Percentiles rank a stretch among this genome's conserved stretches.
Evolutionary conservation across 148 eudicot genomes (phyloP).

Genomic region (Fallopia convolvulus): DNA sequence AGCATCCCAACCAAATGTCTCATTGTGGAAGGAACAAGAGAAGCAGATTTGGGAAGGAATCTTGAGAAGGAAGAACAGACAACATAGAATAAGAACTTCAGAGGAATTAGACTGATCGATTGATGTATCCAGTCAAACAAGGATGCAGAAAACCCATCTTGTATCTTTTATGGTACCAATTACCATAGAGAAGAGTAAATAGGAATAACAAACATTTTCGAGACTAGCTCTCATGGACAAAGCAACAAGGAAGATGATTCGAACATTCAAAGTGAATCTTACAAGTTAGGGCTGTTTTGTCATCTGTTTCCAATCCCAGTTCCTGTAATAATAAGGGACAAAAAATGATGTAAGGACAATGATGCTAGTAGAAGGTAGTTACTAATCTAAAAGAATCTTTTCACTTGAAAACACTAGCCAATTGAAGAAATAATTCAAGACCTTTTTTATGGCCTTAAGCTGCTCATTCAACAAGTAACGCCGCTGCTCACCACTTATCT

Average conservation of each 20-base stretch:
- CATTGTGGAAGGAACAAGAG: not conserved
- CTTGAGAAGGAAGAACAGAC: not conserved
- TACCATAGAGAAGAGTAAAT: not conserved
- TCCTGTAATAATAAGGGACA: conserved; percentile 40
- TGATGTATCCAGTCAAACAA: not conserved
- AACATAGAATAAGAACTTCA: not conserved
- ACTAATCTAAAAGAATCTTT: not conserved
- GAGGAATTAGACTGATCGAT: not conserved
- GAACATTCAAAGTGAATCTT: conserved; percentile 22
- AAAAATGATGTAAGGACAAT: not conserved
- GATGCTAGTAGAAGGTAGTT: conserved; percentile 5
- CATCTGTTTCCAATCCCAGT: conserved; percentile 92
- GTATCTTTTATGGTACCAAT: not conserved
- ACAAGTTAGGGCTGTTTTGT: conserved; percentile 95
- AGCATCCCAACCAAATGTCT: not conserved
- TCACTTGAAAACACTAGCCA: not conserved
- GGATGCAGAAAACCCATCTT: not conserved
- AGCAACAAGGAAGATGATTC: conserved; percentile 1
- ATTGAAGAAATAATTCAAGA: conserved; percentile 7
- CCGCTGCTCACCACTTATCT: conserved; percentile 95
- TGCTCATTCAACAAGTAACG: conserved; percentile 96
- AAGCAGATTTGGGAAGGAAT: not conserved
- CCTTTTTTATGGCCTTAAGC: conserved; percentile 97
- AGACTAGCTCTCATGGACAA: conserved; percentile 4
- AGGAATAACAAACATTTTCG: not conserved